These are phyloP conservation scores for Bipolaris cookei DNA, from an alignment of 2,329 filamentous ascomycete genomes.

Conservation along the genomic window DNA sequence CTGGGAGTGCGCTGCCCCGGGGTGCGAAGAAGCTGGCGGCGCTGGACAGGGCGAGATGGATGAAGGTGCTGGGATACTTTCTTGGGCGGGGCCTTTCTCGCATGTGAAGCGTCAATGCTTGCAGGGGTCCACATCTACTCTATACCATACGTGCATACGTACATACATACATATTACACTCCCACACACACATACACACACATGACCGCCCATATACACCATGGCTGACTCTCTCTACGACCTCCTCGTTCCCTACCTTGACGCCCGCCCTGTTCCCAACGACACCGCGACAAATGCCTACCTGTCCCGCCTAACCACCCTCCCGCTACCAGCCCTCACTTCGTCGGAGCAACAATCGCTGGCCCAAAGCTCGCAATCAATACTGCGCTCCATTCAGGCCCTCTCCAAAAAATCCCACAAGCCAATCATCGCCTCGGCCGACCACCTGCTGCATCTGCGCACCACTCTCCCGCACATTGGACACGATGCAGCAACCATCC, in stretches of 20 bases:
- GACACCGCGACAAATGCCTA: conserved; percentile 70
- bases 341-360: conserved; percentile 79
- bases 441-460: conserved; percentile 75
- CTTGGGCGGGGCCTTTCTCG: conserved; percentile 16
- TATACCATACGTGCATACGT: not conserved
- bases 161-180: not conserved
- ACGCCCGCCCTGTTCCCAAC: conserved; percentile 51
- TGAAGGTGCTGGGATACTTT: too few relatives aligned
- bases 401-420: conserved; percentile 90
- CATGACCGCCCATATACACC: not conserved
- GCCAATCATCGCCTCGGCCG: conserved; percentile 79
- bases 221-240: conserved; percentile 73
- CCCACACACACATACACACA: not conserved
- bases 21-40: conserved; percentile 18
- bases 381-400: conserved; percentile 81
- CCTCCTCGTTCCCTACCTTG: conserved; percentile 69
- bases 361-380: conserved; percentile 79
- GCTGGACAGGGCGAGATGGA: conserved; percentile 27
- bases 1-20: conserved; percentile 12
- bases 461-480: conserved; percentile 74
- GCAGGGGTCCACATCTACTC: too few relatives aligned
- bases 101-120: conserved; percentile 1
- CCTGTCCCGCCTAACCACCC: conserved; percentile 76
- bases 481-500: conserved; percentile 69
- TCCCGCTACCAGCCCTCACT: conserved; percentile 74